Evolutionary conservation across 495 filamentous ascomycete genomes (phyloP).

Genomic region (Tuber melanosporum): DNA sequence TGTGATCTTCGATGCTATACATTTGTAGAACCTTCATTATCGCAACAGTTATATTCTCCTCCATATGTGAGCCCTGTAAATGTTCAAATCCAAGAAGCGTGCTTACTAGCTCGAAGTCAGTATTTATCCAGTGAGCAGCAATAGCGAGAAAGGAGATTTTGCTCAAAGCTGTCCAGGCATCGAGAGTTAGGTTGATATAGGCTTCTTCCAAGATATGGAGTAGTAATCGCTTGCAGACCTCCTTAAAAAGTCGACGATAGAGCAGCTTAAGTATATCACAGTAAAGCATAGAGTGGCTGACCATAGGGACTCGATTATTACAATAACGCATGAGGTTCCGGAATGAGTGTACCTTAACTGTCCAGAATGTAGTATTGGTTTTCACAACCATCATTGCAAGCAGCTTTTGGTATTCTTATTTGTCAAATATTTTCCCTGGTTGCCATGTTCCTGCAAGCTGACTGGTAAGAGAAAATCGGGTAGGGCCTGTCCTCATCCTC

Average conservation of each 20-base stretch:
- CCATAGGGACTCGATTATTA: background rate
- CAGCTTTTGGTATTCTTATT: background rate
- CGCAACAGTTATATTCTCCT: slow-evolving; percentile 1
- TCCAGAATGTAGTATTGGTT: background rate
- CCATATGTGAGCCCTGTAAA: slow-evolving; percentile 14
- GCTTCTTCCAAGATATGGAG: too few species aligned
- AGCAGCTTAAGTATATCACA: too few species aligned
- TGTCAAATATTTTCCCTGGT: background rate
- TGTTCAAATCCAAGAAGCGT: slow-evolving; percentile 1
- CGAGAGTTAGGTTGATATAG: too few species aligned
- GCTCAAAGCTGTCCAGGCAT: too few species aligned
- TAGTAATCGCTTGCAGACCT: too few species aligned
- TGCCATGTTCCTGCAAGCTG: too few species aligned
- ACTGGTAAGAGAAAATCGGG: too few species aligned
- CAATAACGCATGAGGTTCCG: slow-evolving; percentile 7
- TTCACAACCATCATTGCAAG: background rate
- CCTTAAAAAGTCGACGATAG: too few species aligned
- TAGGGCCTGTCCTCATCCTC: too few species aligned
- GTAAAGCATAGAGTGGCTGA: too few species aligned
- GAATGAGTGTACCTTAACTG: slow-evolving; percentile 8
- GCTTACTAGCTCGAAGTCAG: background rate
- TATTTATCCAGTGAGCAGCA: slow-evolving; percentile 15
- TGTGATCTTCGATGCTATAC: background rate
- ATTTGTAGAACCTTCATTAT: background rate
- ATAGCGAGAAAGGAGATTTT: slow-evolving; percentile 15